Conservation (phyloP, 352 stramenopile genomes). For the Globisporangium spinosum region DNA sequence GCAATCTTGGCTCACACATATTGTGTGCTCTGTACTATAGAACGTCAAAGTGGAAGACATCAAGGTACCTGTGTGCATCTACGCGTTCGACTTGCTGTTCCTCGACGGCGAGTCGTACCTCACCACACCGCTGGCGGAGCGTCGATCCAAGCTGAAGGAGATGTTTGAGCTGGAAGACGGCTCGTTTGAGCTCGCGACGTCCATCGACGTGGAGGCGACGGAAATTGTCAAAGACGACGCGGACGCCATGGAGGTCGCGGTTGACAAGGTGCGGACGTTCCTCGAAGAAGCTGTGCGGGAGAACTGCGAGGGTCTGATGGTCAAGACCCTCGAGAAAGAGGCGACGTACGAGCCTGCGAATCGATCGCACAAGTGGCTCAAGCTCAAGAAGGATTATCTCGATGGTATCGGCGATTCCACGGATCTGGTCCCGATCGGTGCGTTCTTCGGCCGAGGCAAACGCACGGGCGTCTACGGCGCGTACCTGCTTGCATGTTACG, state of each 20-base stretch:
- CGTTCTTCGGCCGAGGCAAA: constrained; percentile 95
- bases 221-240: constrained; percentile 85
- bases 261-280: constrained; percentile 89
- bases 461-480: constrained; percentile 96
- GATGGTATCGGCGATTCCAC: constrained; percentile 97
- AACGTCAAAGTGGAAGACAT: constrained; percentile 88
- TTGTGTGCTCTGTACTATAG: constrained; percentile 13
- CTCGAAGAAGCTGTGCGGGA: constrained; percentile 93
- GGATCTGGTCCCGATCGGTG: constrained; percentile 98
- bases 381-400: constrained; percentile 99
- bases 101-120: constrained; percentile 96
- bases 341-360: constrained; percentile 97
- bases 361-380: constrained; percentile 99
- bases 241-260: constrained; percentile 85
- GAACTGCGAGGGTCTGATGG: constrained; percentile 97
- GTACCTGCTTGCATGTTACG: constrained; percentile 98
- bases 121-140: constrained; percentile 82
- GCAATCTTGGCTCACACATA: neutral
- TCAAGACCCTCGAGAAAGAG: constrained; percentile 98
- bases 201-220: constrained; percentile 83
- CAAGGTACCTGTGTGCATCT: constrained; percentile 91
- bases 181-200: constrained; percentile 93
- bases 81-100: constrained; percentile 99
- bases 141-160: constrained; percentile 88
- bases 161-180: constrained; percentile 92